Base-by-base conservation (phyloP, 169 alveolate genomes). In the Pseudocohnilembus persalinus region DNA sequence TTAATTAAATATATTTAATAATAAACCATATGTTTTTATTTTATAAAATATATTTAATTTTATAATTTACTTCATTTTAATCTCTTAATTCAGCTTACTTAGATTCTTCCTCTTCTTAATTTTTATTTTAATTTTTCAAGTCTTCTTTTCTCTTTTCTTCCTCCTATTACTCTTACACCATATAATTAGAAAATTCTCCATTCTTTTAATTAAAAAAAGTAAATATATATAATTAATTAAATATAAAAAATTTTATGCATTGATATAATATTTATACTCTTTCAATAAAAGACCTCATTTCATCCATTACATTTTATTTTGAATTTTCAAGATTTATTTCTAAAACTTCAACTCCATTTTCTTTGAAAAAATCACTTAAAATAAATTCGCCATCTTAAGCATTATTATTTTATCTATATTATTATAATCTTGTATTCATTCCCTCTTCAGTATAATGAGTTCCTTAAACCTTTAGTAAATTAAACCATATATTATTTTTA, bases 381-480 rank as follows among this genome's bases (percentile, higher is more conserved):
- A 89, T 75, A 0, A 93, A 83, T 29, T 90, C 90, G 31, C 95
- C 95, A 34, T 85, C 88, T 68, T 92, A 89, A 29, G 88, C 74
- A 28, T 84, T 89, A 88, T 92, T 92, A 30, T 74, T 78, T 74
- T 89, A 91, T 83, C 93, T 89, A 82, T 93, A 94, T 25, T 83
- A 75, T 73, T 89, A 89, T 31, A 92, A 74, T 84, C 97, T 90
- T 73, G 94, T 83, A 63, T 90, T 85, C 88, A 94, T 84, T 32
- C 88, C 89, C 68, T 91, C 90, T 78, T 90, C 95, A 64, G 84
- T 91, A 83, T 91, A 88, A 81, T 90, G 93, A 49, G 96, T 91
- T 76, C 87, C 85, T 72, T 64, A 28, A 74, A 90, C 89, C 89
- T 90, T 90, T 72, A 94, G 85, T 78, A 88, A 82, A 81, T 33